Evolutionary conservation across 495 filamentous ascomycete species (phyloP), one percentile per base, ranked within the genome.

Genomic region (Xylaria curta): DNA sequence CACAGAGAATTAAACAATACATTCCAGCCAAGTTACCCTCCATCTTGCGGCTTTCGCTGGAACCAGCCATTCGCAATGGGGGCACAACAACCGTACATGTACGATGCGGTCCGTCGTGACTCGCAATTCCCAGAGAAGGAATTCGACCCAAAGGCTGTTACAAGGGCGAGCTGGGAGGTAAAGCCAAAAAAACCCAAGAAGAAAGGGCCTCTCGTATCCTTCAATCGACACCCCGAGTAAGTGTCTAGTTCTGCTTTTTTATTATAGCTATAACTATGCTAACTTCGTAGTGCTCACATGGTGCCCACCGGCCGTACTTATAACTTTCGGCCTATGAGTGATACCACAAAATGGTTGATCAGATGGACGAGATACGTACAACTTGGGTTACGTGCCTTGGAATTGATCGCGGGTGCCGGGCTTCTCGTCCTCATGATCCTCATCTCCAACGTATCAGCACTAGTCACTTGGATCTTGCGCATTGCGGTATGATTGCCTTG

Each of bases 191-290:
- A 86, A 68, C 83, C 86, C n/a, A 91, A 91, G 85, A 85, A 82
- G 40, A 86, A 92, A 36, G 94, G 92, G 0, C 94, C 93, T 26
- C 80, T 95, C 77, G 84, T 97, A 68, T 85, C 91, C 71, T 87
- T 96, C 82, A 93, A 93, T 78, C 84, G 88, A 62, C 94, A 97
- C 83, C 93, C 93, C 13, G 93, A 97, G 92, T 94, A 89, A 74
- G 89, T 80, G 24, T 59, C 40, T 49, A 8, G 31, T 26, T 26
- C 5, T 31, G 33, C 28, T 19, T 42, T 61, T 61, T 69, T 74
- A 77, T 71, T 40, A 65, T 65, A 61, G 71, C 72, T 78, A 76
- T 40, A n/a, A n/a, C n/a, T n/a, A 66, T 51, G 21, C 38, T 38
- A 44, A 38, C 26, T 6, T 46, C 47, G 42, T 70, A 84, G 82